These are phyloP conservation scores for Heliosperma pusillum DNA, from an alignment of 148 eudicot genomes.

Conservation along the genomic window DNA sequence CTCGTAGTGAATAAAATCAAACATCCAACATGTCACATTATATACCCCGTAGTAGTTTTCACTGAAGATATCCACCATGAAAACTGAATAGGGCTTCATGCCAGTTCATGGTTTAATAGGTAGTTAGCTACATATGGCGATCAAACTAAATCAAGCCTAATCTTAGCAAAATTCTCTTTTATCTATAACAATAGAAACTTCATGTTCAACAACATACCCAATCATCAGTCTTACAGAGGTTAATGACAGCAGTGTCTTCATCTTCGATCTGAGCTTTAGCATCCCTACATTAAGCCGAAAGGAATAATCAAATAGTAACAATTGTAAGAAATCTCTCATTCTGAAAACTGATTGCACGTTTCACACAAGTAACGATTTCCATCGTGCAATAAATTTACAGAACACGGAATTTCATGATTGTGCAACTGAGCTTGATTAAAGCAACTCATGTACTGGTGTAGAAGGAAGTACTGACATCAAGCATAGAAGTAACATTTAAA, in stretches of 20 bases:
- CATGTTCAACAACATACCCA: slow-evolving; percentile 45
- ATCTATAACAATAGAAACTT: background rate
- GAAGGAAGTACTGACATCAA: background rate
- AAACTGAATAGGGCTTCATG: background rate
- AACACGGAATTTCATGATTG: background rate
- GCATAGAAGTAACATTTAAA: background rate
- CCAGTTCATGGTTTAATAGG: background rate
- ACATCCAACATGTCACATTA: background rate
- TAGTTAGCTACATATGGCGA: background rate
- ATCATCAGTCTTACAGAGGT: slow-evolving; percentile 56
- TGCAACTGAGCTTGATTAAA: background rate
- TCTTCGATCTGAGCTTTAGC: slow-evolving; percentile 60
- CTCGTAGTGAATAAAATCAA: too few relatives aligned
- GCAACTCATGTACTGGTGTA: background rate
- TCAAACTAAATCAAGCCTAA: background rate
- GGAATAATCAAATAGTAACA: background rate
- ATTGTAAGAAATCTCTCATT: background rate
- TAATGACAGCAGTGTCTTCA: slow-evolving; percentile 62
- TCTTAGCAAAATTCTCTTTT: background rate
- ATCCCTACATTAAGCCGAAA: slow-evolving; percentile 45
- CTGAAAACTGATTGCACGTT: background rate
- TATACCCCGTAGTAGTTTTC: background rate
- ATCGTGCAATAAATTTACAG: background rate
- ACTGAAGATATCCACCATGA: background rate
- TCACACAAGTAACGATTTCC: background rate